Percentiles rank a stretch among this genome's conserved stretches.
Evolutionary conservation across 2,329 filamentous ascomycete species (phyloP).

Genomic region (Pezicula neosporulosa): DNA sequence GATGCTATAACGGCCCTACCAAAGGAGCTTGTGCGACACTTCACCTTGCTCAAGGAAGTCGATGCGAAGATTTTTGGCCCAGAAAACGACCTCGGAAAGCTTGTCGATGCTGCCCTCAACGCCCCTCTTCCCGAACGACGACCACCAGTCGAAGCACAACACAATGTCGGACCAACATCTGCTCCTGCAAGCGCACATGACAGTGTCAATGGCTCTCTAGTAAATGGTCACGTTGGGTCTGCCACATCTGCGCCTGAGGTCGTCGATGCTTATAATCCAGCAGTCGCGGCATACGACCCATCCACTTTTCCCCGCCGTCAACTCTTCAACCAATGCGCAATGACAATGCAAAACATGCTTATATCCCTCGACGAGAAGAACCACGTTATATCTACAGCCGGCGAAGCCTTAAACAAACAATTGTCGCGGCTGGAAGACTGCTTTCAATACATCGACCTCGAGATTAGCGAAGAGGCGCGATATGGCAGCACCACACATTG

Average conservation of each 20-base stretch:
- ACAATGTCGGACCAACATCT: conserved; percentile 21
- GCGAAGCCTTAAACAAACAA: conserved; percentile 83
- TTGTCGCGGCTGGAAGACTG: conserved; percentile 81
- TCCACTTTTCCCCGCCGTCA: conserved; percentile 65
- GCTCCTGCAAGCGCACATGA: conserved; percentile 22
- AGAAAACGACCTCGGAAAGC: conserved; percentile 75
- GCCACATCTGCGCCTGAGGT: conserved; percentile 22
- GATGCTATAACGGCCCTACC: conserved; percentile 90
- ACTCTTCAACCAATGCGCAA: conserved; percentile 74
- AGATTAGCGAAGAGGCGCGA: conserved; percentile 93
- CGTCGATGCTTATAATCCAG: conserved; percentile 40
- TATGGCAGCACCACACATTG: conserved; percentile 90
- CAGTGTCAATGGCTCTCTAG: conserved; percentile 25
- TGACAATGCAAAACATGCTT: conserved; percentile 79
- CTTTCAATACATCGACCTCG: conserved; percentile 79
- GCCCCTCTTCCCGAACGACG: conserved; percentile 42
- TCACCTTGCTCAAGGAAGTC: conserved; percentile 93
- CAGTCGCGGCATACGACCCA: conserved; percentile 46
- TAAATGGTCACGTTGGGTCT: conserved; percentile 23
- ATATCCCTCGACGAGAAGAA: conserved; percentile 96
- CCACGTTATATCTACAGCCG: conserved; percentile 89
- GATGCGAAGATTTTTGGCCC: conserved; percentile 93
- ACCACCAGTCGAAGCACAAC: conserved; percentile 31
- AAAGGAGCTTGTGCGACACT: conserved; percentile 92
- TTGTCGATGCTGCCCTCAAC: conserved; percentile 63